Conservation (phyloP, 2,329 filamentous ascomycete genomes). For the Trichoderma pleuroti region DNA sequence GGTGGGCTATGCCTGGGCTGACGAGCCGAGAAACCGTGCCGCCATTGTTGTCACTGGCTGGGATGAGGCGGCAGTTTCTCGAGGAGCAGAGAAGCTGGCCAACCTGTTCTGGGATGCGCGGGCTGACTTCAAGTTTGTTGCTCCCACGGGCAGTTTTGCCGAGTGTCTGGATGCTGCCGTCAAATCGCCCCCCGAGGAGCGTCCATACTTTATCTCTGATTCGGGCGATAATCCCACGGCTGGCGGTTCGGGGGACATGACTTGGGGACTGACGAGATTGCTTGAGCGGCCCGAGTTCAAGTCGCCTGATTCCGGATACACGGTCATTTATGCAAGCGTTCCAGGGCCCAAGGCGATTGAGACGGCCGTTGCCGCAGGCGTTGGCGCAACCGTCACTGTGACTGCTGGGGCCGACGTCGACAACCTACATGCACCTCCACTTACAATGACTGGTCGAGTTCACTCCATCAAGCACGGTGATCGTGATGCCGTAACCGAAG, state of each 20-base stretch:
- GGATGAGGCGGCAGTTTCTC: slow-evolving; percentile 37
- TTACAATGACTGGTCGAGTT: slow-evolving; percentile 49
- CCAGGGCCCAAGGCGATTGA: slow-evolving; percentile 45
- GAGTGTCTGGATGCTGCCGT: slow-evolving; percentile 47
- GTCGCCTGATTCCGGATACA: slow-evolving; percentile 31
- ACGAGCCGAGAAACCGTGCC: slow-evolving; percentile 50
- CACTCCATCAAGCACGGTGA: slow-evolving; percentile 51
- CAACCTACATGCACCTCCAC: slow-evolving; percentile 43
- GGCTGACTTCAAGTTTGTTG: slow-evolving; percentile 49
- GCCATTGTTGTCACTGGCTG: slow-evolving; percentile 50
- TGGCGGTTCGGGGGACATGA: slow-evolving; percentile 52
- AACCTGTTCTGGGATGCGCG: slow-evolving; percentile 46
- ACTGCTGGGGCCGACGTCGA: slow-evolving; percentile 50
- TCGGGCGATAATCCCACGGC: slow-evolving; percentile 55
- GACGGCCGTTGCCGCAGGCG: slow-evolving; percentile 41
- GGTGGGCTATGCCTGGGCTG: slow-evolving; percentile 56
- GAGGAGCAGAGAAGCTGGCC: slow-evolving; percentile 44
- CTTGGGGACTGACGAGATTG: slow-evolving; percentile 47
- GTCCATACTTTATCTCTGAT: slow-evolving; percentile 53
- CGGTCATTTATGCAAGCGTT: slow-evolving; percentile 51
- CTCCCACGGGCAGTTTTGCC: slow-evolving; percentile 45
- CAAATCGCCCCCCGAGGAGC: slow-evolving; percentile 29
- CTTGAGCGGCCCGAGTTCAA: slow-evolving; percentile 45
- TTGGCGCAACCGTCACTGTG: slow-evolving; percentile 47
- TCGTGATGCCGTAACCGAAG: slow-evolving; percentile 44